These are phyloP conservation scores for Ustilago crameri DNA, from an alignment of 1,284 basidiomycete species.

Conservation along the genomic window DNA sequence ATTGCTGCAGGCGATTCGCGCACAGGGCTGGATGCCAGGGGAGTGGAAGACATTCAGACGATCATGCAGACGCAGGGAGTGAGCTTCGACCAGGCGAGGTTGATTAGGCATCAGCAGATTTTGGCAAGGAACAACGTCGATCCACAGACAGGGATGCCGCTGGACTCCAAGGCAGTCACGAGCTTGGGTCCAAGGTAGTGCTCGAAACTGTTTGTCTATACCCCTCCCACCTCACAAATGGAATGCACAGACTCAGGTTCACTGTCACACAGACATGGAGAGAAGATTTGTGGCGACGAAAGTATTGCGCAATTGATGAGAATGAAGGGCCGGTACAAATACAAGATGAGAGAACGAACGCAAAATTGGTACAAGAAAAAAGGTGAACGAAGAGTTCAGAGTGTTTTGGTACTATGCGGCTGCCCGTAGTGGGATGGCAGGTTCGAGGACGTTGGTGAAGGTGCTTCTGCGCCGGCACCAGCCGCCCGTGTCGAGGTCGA, in stretches of 20 bases:
- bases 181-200: constrained; percentile 26
- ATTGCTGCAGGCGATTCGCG: constrained; percentile 53
- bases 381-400: no score
- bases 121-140: constrained; percentile 60
- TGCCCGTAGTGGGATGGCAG: no score
- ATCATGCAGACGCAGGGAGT: constrained; percentile 58
- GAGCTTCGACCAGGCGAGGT: constrained; percentile 61
- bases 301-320: neutral
- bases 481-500: neutral
- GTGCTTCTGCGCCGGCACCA: constrained; percentile 36
- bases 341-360: constrained; percentile 1
- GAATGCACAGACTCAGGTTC: neutral
- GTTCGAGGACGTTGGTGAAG: constrained; percentile 3
- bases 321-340: constrained; percentile 7
- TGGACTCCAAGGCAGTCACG: constrained; percentile 64
- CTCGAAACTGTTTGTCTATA: neutral
- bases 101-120: constrained; percentile 58
- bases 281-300: neutral
- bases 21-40: constrained; percentile 54
- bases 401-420: no score
- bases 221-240: neutral
- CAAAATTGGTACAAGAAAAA: neutral
- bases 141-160: constrained; percentile 61
- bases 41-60: constrained; percentile 55
- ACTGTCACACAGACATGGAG: neutral